phyloP scores from a whole-genome alignment of 345 rosid species.

The Erodium maritimum region DNA sequence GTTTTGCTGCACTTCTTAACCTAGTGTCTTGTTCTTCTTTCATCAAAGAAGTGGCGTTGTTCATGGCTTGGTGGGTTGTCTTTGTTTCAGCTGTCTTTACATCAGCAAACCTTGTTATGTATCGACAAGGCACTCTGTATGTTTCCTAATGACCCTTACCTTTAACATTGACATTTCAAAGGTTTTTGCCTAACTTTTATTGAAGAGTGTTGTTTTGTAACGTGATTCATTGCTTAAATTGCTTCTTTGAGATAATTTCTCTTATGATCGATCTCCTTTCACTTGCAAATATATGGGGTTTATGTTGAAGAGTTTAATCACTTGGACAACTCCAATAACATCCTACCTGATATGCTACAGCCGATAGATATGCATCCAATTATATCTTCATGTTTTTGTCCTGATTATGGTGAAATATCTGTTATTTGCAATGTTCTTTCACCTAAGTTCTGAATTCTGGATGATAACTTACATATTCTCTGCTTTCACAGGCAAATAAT shows the following conservation, averaged over 20 bases:
- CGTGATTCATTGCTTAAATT: background rate
- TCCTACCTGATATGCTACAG: background rate
- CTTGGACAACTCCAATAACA: background rate
- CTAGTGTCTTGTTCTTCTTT: conserved; percentile 46
- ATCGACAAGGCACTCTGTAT: conserved; percentile 51
- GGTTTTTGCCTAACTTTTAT: conserved; percentile 8
- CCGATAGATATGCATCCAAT: background rate
- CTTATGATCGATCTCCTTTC: background rate
- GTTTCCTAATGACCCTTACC: conserved; percentile 35
- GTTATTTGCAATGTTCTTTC: background rate
- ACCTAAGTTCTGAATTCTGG: background rate
- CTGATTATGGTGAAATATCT: background rate
- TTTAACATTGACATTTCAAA: conserved; percentile 1
- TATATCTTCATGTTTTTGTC: background rate
- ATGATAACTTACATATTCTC: no score
- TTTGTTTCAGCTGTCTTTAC: conserved; percentile 56
- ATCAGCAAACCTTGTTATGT: conserved; percentile 47
- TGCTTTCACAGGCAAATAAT: no score
- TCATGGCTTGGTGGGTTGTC: conserved; percentile 88
- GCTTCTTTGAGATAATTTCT: background rate
- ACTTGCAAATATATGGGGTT: background rate
- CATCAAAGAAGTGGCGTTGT: conserved; percentile 36
- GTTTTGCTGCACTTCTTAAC: conserved; percentile 27
- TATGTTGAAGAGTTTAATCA: background rate
- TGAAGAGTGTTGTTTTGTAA: conserved; percentile 7